Evolutionary conservation across 768 basidiomycete genomes (phyloP), one percentile per base, ranked within the genome.

Genomic region (Tulasnella sp.): DNA sequence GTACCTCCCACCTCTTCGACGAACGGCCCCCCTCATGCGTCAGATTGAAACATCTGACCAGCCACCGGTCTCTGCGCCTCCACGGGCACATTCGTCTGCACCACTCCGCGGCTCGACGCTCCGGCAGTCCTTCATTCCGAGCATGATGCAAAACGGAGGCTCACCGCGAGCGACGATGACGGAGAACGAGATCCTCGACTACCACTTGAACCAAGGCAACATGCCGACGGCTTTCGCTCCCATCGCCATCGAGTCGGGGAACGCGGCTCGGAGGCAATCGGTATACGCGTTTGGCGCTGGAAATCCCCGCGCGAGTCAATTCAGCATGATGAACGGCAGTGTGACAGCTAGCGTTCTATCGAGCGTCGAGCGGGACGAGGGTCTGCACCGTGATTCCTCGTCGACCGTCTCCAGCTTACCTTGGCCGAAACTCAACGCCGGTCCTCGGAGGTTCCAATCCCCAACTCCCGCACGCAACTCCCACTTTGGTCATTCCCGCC

Each of bases 171-270:
- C 42, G 35, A 70, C 69, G 6, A 70, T 63, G 71, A 63, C 71
- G 11, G 71, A 63, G 36, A 41, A 72, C 36, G 71, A 72, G 32
- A 40, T 72, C 37, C 22, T 72, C 71, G 62, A 72, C 32, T 72
- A 72, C 42, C 71, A 72, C 71, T 16, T 64, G 26, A 22, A 40
- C 32, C 35, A 72, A 64, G 71, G 71, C 11, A 72, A 29, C 3
- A 64, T 72, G 62, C 71, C 71, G 0, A 36, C 62, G 29, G 62
- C 71, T 14, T 72, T 72, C 62, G 71, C 71, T 16, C 71, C 71
- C 9, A 37, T 72, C 12, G 26, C 62, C 2, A 40, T 64, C 29
- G 62, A 39, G 39, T 26, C 41, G 19, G 39, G 59, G 35, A 37
- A 11, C 26, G 52, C 26, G 8, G 36, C 63, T 34, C 16, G 22